Evolutionary conservation across 441 rosid species (phyloP).

Genomic region (Mallotus japonicus): DNA sequence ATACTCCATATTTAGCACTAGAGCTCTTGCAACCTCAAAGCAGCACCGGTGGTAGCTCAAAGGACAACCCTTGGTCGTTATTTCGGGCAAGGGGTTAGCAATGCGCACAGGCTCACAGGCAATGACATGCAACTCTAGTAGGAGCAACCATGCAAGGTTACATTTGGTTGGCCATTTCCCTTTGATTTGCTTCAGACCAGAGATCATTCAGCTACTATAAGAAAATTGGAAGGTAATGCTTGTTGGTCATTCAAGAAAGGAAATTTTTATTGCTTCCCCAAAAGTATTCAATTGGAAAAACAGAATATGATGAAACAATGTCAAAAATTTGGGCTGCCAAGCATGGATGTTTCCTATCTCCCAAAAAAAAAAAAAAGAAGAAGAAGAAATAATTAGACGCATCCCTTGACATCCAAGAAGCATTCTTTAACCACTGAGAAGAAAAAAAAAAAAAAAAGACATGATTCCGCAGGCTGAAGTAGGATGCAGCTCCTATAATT

Average conservation of each 20-base stretch:
- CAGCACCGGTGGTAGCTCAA: too few relatives aligned
- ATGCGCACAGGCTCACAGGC: too few relatives aligned
- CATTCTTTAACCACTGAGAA: background rate
- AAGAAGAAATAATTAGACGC: conserved; percentile 2
- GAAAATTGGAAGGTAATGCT: background rate
- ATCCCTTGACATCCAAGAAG: conserved; percentile 1
- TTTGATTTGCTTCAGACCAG: background rate
- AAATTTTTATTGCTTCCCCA: conserved; percentile 14
- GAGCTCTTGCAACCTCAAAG: too few relatives aligned
- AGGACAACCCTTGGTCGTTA: too few relatives aligned
- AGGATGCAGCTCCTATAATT: too few relatives aligned
- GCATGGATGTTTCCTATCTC: conserved; percentile 16
- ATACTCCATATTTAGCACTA: too few relatives aligned
- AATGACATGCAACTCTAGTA: too few relatives aligned
- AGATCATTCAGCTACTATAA: background rate
- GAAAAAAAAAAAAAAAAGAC: background rate
- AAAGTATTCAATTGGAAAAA: conserved; percentile 14
- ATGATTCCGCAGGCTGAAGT: too few relatives aligned
- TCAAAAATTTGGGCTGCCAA: conserved; percentile 16
- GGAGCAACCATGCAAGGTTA: too few relatives aligned
- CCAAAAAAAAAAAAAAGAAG: background rate
- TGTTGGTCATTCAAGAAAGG: background rate
- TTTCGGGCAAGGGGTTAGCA: too few relatives aligned
- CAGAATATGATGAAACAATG: conserved; percentile 5
- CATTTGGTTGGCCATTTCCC: background rate